Percentiles rank a stretch among this genome's conserved stretches.
These are phyloP conservation scores for Rhododendron ferrugineum DNA, from an alignment of 148 eudicot species.

Conservation along the genomic window DNA sequence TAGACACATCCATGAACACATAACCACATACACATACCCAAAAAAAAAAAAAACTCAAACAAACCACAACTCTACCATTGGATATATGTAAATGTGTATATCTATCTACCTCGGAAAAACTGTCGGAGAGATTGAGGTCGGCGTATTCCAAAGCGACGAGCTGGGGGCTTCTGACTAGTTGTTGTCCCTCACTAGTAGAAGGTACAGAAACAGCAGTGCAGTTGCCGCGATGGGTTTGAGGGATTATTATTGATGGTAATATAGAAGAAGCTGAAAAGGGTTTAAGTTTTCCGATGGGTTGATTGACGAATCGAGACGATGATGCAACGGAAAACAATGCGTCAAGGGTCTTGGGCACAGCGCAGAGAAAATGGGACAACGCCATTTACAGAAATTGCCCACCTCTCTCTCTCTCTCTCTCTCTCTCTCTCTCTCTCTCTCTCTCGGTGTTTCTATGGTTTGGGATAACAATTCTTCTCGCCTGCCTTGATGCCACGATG, in stretches of 20 bases:
- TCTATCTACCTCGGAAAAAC: conserved; percentile 17
- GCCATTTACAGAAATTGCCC: conserved; percentile 2
- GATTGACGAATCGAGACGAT: conserved; percentile 9
- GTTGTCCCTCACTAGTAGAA: conserved; percentile 5
- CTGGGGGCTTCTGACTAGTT: conserved; percentile 30
- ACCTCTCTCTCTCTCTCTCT: no score
- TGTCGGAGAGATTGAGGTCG: conserved; percentile 47
- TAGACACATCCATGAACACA: background rate
- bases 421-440: no score
- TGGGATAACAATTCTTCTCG: background rate
- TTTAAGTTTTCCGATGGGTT: background rate
- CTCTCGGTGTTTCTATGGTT: background rate
- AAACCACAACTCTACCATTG: background rate
- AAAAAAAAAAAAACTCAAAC: no score
- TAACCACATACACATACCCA: background rate
- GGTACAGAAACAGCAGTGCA: conserved; percentile 7
- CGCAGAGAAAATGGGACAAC: conserved; percentile 1
- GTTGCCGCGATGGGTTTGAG: background rate
- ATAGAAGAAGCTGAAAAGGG: background rate
- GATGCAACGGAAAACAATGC: conserved; percentile 4
- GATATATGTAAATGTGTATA: background rate
- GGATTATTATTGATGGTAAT: background rate
- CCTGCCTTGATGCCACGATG: background rate
- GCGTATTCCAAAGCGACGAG: conserved; percentile 59
- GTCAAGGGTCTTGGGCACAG: conserved; percentile 12